These are phyloP conservation scores for Alternaria arborescens DNA, from an alignment of 2,329 filamentous ascomycete genomes.

Conservation along the genomic window DNA sequence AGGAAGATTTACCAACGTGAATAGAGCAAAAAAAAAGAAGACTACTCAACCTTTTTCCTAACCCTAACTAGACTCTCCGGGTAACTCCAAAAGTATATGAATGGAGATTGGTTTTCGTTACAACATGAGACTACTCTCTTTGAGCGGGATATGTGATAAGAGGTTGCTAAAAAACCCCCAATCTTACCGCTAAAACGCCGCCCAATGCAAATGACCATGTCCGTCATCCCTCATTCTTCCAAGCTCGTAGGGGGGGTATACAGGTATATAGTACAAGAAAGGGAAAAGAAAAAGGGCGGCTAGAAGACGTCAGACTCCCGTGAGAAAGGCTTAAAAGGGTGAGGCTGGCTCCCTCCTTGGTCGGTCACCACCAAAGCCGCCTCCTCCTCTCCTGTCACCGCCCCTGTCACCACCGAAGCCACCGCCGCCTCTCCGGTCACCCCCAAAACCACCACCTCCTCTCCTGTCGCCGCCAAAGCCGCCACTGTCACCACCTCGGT, in stretches of 20 bases:
- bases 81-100: background rate
- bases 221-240: background rate
- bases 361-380: constrained; percentile 15
- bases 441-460: constrained; percentile 20
- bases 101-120: background rate
- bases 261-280: constrained; percentile 27
- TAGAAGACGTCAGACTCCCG: background rate
- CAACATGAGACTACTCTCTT: background rate
- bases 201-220: constrained; percentile 15
- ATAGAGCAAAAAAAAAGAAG: too few species aligned
- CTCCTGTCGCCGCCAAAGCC: constrained; percentile 25
- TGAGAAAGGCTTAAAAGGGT: constrained; percentile 9
- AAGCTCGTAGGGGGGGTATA: constrained; percentile 23
- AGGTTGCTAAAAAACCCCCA: background rate
- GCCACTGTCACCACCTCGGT: constrained; percentile 11
- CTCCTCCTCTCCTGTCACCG: constrained; percentile 18
- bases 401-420: constrained; percentile 27
- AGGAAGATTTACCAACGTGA: too few species aligned
- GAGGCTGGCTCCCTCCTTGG: constrained; percentile 23
- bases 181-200: constrained; percentile 9
- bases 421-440: constrained; percentile 19
- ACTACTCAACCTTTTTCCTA: too few species aligned
- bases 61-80: accelerated
- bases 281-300: constrained; percentile 6
- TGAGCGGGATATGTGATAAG: background rate